These are phyloP conservation scores for Saprolegnia diclina DNA, from an alignment of 352 stramenopile genomes.

Conservation along the genomic window DNA sequence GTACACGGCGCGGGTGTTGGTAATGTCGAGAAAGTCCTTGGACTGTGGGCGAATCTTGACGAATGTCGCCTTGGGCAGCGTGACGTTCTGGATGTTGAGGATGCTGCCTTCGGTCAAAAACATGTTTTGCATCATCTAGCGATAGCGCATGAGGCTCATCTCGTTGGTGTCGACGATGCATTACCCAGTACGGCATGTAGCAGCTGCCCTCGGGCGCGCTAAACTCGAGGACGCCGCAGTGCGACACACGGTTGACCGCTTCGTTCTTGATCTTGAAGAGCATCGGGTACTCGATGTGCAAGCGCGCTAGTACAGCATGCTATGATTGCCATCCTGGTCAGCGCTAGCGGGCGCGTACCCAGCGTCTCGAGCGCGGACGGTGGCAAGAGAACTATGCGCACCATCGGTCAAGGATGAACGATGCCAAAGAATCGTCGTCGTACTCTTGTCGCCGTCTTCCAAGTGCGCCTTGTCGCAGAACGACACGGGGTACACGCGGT, in stretches of 20 bases:
- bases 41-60: conserved; percentile 98
- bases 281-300: conserved; percentile 99
- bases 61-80: conserved; percentile 95
- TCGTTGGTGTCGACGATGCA: conserved; percentile 1
- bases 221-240: conserved; percentile 99
- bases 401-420: conserved; percentile 1
- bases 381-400: conserved; percentile 87
- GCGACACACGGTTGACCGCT: conserved; percentile 84
- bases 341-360: conserved; percentile 40
- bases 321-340: conserved; percentile 25
- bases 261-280: conserved; percentile 95
- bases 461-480: conserved; percentile 83
- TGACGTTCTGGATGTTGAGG: conserved; percentile 94
- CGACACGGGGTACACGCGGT: conserved; percentile 80
- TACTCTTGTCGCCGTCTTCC: conserved; percentile 87
- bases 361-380: conserved; percentile 97
- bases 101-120: conserved; percentile 91
- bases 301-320: conserved; percentile 43
- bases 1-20: conserved; percentile 95
- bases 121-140: conserved; percentile 98
- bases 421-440: conserved; percentile 26
- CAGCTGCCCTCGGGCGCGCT: conserved; percentile 96
- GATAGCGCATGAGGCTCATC: not conserved
- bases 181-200: conserved; percentile 98
- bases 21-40: conserved; percentile 98